These are phyloP conservation scores for Orbilia brochopaga DNA, from an alignment of 2,329 filamentous ascomycete species.

Conservation along the genomic window DNA sequence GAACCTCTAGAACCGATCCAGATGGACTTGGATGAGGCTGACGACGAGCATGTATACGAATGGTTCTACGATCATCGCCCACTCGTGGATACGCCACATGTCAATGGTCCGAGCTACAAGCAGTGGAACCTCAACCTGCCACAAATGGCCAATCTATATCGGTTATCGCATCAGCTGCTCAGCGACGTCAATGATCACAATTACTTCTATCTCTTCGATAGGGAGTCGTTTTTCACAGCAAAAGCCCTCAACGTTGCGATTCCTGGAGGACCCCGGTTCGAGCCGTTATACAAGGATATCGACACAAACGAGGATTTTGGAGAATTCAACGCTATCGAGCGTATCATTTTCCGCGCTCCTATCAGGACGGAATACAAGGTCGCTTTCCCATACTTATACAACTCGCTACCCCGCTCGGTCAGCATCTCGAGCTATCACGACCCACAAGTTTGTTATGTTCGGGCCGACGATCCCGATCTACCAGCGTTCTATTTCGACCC, in stretches of 20 bases:
- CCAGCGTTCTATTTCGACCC: conserved; percentile 98
- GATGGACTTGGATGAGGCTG: conserved; percentile 94
- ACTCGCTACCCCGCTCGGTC: conserved; percentile 92
- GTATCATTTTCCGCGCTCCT: conserved; percentile 95
- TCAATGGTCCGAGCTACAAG: conserved; percentile 97
- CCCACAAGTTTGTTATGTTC: conserved; percentile 89
- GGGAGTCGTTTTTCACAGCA: conserved; percentile 91
- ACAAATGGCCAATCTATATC: conserved; percentile 95
- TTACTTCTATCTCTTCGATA: conserved; percentile 96
- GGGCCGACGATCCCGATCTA: conserved; percentile 83
- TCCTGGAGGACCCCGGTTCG: conserved; percentile 94
- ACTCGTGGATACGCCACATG: conserved; percentile 85
- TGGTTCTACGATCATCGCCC: conserved; percentile 98
- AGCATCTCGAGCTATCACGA: conserved; percentile 92
- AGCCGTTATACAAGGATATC: conserved; percentile 97
- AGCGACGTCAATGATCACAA: conserved; percentile 95
- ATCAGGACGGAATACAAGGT: conserved; percentile 96
- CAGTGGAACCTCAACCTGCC: conserved; percentile 89
- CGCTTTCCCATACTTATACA: conserved; percentile 93
- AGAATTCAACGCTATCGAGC: conserved; percentile 98
- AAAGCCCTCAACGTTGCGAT: conserved; percentile 97
- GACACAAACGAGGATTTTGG: conserved; percentile 99
- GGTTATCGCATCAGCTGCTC: conserved; percentile 85
- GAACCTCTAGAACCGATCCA: conserved; percentile 97
- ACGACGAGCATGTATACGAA: conserved; percentile 88